Evolutionary conservation across 495 filamentous ascomycete species (phyloP).

Genomic region (Aspergillus coremiiformis): DNA sequence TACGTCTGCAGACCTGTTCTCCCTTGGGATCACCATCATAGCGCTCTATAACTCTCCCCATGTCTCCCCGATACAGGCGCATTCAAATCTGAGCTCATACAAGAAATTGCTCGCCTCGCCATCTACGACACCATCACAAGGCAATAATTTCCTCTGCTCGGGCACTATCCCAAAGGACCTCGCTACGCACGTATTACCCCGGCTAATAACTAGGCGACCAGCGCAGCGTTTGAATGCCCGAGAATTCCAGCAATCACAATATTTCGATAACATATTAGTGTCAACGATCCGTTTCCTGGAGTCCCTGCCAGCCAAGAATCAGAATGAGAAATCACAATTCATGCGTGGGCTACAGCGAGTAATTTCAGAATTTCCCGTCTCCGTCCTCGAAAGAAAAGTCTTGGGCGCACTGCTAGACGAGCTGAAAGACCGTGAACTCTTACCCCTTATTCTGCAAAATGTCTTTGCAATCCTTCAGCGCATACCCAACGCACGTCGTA

Average conservation of each 20-base stretch:
- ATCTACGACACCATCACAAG: slow-evolving; percentile 63
- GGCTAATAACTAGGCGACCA: slow-evolving; percentile 76
- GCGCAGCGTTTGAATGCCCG: slow-evolving; percentile 79
- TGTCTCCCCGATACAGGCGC: slow-evolving; percentile 71
- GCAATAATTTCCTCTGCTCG: slow-evolving; percentile 78
- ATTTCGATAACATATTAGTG: slow-evolving; percentile 94
- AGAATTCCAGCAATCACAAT: slow-evolving; percentile 88
- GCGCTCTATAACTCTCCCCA: slow-evolving; percentile 92
- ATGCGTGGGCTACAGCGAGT: slow-evolving; percentile 82
- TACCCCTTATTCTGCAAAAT: slow-evolving; percentile 79
- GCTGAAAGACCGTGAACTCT: slow-evolving; percentile 77
- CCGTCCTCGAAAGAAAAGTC: slow-evolving; percentile 90
- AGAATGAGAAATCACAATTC: slow-evolving; percentile 84
- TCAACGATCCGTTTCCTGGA: slow-evolving; percentile 94
- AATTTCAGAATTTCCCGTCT: slow-evolving; percentile 80
- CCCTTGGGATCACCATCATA: slow-evolving; percentile 78
- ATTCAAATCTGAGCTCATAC: slow-evolving; percentile 70
- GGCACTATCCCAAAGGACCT: slow-evolving; percentile 74
- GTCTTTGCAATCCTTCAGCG: slow-evolving; percentile 78
- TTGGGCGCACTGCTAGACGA: slow-evolving; percentile 84
- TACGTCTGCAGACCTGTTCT: slow-evolving; percentile 80
- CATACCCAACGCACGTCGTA: slow-evolving; percentile 65
- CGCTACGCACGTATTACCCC: slow-evolving; percentile 62
- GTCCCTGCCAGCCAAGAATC: slow-evolving; percentile 79
- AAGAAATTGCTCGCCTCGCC: slow-evolving; percentile 71